Evolutionary conservation across 1,284 basidiomycete species (phyloP), one percentile per base, ranked within the genome.

Genomic region (Papiliotrema flavescens): DNA sequence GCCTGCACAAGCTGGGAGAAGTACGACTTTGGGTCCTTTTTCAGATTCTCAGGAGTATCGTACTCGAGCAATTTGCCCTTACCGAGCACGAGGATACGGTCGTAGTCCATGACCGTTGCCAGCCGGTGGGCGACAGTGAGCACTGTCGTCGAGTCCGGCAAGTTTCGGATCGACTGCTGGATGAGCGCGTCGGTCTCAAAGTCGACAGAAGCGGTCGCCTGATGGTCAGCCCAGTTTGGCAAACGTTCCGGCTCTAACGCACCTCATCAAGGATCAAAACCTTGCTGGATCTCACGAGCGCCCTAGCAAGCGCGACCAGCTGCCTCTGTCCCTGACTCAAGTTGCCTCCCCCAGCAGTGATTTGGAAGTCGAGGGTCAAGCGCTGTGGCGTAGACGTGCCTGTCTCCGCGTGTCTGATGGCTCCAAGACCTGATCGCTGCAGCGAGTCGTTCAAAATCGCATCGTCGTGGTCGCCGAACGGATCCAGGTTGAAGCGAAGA

Each of bases 391-490:
- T 73, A 3, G 65, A 52, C 1, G 62, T 49, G 4, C 71, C 67
- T 19, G 48, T 53, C 20, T 49, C 59, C 22, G 63, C 32, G 28
- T 66, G 60, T 20, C 63, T 51, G n/a, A 57, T 54, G 6, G 59
- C 42, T 40, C 70, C 69, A 1, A 81, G 67, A 40, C 80, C 79
- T 35, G 80, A 80, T 7, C 62, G 68, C 55, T 80, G 73, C 3
- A 82, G 71, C 5, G 80, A 80, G 52, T 75, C 78, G 67, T 81
- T 80, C 40, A 83, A 74, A 47, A 75, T 75, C 11, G 81, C 81
- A 67, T 91, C 89, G 49, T 88, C 85, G 65, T 85, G 80, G 66
- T 86, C 80, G 7, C 80, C 82, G 67, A 90, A 90, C 0, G 89
- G 88, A 53, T 81, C 79, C 3, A 94, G 81, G 69, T 93, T 92